Percentiles rank a stretch among this genome's conserved stretches.
These are phyloP conservation scores for Parafenestella ontariensis DNA, from an alignment of 2,329 filamentous ascomycete genomes.

Conservation along the genomic window DNA sequence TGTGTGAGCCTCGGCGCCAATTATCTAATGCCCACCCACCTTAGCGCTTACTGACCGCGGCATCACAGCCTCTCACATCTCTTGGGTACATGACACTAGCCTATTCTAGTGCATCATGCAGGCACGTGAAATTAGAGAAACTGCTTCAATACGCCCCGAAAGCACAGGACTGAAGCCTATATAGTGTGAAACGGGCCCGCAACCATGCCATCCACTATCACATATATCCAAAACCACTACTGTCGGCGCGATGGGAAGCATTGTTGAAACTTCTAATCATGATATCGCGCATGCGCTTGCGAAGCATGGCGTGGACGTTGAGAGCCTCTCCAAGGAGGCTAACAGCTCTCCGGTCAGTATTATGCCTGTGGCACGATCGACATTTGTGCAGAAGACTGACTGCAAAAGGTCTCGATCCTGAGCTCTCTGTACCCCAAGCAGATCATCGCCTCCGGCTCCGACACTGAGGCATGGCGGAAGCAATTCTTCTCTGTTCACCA, in stretches of 20 bases:
- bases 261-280: background rate
- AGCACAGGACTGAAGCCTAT: background rate
- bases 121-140: background rate
- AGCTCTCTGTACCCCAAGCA: constrained; percentile 3
- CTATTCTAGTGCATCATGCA: background rate
- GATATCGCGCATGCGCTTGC: background rate
- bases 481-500: constrained; percentile 4
- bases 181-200: background rate
- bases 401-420: background rate
- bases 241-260: background rate
- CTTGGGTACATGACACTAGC: background rate
- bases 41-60: background rate
- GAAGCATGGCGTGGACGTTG: background rate
- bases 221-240: no score
- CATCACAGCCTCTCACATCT: background rate
- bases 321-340: background rate
- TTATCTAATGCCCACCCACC: background rate
- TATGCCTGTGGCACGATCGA: background rate
- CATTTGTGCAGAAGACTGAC: background rate
- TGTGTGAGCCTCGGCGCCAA: background rate
- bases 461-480: constrained; percentile 1
- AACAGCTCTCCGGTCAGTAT: background rate
- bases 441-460: background rate
- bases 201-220: background rate
- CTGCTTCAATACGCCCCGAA: no score